phyloP scores from a whole-genome alignment of 2,329 filamentous ascomycete species.

The Alternaria postmessia region DNA sequence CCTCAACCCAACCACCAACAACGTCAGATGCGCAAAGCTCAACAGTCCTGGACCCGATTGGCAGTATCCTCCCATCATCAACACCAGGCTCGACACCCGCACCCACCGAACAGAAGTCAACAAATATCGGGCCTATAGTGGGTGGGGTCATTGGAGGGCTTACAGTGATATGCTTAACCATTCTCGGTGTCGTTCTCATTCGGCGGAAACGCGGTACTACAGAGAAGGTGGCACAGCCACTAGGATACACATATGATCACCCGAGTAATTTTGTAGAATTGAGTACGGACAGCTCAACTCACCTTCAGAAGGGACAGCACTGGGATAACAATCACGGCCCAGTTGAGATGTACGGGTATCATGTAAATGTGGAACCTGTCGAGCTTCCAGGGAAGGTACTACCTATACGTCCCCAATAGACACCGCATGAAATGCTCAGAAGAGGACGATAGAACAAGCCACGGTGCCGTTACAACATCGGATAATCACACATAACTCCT shows the following conservation, averaged over 20 bases:
- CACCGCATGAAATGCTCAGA: neutral
- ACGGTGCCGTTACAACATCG: neutral
- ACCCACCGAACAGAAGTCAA: conserved; percentile 6
- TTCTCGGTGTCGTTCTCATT: conserved; percentile 19
- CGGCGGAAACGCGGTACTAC: conserved; percentile 14
- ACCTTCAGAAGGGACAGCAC: conserved; percentile 6
- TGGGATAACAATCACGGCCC: conserved; percentile 15
- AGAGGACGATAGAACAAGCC: neutral
- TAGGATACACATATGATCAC: conserved; percentile 7
- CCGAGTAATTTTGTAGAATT: neutral
- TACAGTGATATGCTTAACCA: conserved; percentile 16
- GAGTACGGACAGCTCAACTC: neutral
- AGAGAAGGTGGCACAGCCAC: neutral
- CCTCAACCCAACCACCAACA: conserved; percentile 3
- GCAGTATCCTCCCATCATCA: neutral
- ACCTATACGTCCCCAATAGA: neutral
- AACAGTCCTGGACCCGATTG: neutral
- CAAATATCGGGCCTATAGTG: conserved; percentile 17
- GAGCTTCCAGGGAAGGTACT: conserved; percentile 13
- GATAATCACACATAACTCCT: neutral
- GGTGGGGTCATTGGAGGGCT: conserved; percentile 17
- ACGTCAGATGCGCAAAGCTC: neutral
- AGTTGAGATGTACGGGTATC: conserved; percentile 18
- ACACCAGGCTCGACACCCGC: neutral
- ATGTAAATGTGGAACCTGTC: conserved; percentile 14